A percentile compares a stretch with the other conserved stretches of the same genome.
Evolutionary conservation across 2,329 filamentous ascomycete species (phyloP).

Genomic region (Colletotrichum sp.): DNA sequence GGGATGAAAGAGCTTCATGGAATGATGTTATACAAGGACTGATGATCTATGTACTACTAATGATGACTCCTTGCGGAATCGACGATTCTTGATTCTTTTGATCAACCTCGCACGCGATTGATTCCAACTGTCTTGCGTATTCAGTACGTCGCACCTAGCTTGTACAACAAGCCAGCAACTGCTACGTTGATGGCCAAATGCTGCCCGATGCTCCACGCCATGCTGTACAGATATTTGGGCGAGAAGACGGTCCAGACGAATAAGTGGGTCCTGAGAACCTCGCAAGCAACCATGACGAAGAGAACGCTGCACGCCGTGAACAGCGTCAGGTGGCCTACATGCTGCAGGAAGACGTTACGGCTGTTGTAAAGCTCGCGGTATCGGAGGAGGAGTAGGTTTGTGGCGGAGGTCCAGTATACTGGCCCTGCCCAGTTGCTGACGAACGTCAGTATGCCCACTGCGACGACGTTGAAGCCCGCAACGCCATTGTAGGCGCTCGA

Average conservation of each 20-base stretch:
- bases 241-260: constrained; percentile 99
- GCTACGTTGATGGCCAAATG: constrained; percentile 77
- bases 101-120: background rate
- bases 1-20: background rate
- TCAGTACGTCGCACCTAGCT: constrained; percentile 40
- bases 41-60: constrained; percentile 19
- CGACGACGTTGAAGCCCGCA: constrained; percentile 76
- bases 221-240: constrained; percentile 91
- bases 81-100: background rate
- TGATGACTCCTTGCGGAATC: background rate
- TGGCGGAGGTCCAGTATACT: constrained; percentile 82
- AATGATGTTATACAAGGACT: background rate
- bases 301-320: constrained; percentile 71
- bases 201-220: constrained; percentile 86
- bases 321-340: constrained; percentile 71
- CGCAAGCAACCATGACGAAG: constrained; percentile 89
- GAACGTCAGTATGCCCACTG: constrained; percentile 85
- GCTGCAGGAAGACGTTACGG: constrained; percentile 43
- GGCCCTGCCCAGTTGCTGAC: constrained; percentile 90
- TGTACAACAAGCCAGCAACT: constrained; percentile 63
- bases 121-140: background rate
- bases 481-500: constrained; percentile 96
- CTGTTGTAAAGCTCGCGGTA: constrained; percentile 21
- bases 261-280: constrained; percentile 81
- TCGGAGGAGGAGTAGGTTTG: constrained; percentile 61